Percentiles rank a stretch among this genome's conserved stretches.
phyloP scores from a whole-genome alignment of 306 rosid genomes.

The Fagus crenata region DNA sequence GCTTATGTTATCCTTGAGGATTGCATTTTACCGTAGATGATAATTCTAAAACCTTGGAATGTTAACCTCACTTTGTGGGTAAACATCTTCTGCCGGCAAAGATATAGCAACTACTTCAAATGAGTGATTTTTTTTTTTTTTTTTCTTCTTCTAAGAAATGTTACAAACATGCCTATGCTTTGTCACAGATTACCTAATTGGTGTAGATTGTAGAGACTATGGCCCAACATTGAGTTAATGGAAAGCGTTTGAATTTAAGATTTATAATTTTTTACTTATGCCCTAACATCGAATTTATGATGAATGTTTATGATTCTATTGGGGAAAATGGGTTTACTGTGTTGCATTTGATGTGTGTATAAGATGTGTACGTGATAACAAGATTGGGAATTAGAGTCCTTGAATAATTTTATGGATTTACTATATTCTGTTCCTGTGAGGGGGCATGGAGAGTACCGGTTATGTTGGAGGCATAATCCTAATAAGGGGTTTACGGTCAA shows the following conservation, averaged over 20 bases:
- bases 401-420: no score
- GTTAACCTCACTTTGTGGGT: slow-evolving; percentile 1
- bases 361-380: no score
- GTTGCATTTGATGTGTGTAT: not conserved
- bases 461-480: no score
- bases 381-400: no score
- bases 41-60: slow-evolving; percentile 11
- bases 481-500: no score
- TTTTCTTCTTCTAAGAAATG: not conserved
- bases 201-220: not conserved
- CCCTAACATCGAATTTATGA: not conserved
- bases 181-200: not conserved
- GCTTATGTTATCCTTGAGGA: not conserved
- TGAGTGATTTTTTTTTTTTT: not conserved
- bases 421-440: no score
- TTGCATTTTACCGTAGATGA: slow-evolving; percentile 7
- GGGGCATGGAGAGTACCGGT: no score
- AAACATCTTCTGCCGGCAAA: not conserved
- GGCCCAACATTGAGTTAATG: not conserved
- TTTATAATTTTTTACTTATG: not conserved
- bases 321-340: not conserved
- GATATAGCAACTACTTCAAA: not conserved
- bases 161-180: not conserved
- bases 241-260: not conserved
- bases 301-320: not conserved